Evolutionary conservation across 768 basidiomycete genomes (phyloP).

Genomic region (Termitomyces sp.): DNA sequence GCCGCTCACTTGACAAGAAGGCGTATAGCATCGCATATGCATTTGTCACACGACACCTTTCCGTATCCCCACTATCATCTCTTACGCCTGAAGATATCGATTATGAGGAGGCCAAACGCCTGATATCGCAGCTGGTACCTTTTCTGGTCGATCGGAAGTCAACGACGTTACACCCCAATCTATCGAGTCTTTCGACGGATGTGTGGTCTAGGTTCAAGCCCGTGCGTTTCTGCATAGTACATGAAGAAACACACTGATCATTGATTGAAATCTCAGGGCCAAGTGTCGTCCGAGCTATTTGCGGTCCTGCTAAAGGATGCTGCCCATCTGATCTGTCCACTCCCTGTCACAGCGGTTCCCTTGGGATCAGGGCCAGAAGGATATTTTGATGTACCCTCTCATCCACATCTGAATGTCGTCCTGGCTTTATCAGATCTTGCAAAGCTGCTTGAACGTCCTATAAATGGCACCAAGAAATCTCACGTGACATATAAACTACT

Average conservation of each 20-base stretch:
- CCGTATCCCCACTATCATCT: slow-evolving; percentile 51
- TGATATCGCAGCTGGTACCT: slow-evolving; percentile 54
- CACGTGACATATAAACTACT: slow-evolving; percentile 56
- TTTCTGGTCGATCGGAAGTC: slow-evolving; percentile 64
- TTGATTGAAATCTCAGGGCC: slow-evolving; percentile 22
- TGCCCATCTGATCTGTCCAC: slow-evolving; percentile 48
- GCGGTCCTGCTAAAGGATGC: slow-evolving; percentile 55
- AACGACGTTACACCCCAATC: slow-evolving; percentile 42
- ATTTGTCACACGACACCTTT: slow-evolving; percentile 60
- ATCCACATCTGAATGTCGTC: slow-evolving; percentile 37
- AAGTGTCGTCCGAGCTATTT: slow-evolving; percentile 39
- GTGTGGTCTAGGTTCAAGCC: slow-evolving; percentile 61
- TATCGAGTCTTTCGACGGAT: slow-evolving; percentile 54
- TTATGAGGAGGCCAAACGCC: slow-evolving; percentile 37
- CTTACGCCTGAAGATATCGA: slow-evolving; percentile 38
- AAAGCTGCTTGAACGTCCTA: slow-evolving; percentile 30
- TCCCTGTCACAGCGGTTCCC: slow-evolving; percentile 26
- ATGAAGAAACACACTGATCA: neutral
- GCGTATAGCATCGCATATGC: slow-evolving; percentile 65
- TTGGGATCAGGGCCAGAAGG: slow-evolving; percentile 10
- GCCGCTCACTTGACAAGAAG: slow-evolving; percentile 1
- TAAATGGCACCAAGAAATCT: slow-evolving; percentile 16
- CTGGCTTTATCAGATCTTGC: slow-evolving; percentile 55
- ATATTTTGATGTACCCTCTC: slow-evolving; percentile 24
- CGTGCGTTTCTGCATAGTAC: slow-evolving; percentile 25